phyloP scores from a whole-genome alignment of 1,284 basidiomycete genomes.

The Rugiboletus extremiorientalis region DNA sequence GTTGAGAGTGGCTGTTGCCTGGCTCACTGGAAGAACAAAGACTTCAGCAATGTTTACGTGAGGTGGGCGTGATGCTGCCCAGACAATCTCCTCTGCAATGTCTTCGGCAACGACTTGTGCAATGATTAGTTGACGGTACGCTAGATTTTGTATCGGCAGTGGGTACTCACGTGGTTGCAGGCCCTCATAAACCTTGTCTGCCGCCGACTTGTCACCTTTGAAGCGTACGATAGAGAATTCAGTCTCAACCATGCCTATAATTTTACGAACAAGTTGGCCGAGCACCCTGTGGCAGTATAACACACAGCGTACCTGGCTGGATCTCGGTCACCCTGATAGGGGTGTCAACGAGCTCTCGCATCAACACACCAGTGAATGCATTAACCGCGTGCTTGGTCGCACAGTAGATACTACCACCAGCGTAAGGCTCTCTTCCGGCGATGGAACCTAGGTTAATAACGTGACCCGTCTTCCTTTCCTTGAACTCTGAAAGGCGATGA shows the following conservation, averaged over 20 bases:
- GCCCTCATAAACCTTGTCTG: constrained; percentile 89
- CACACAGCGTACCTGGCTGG: constrained; percentile 64
- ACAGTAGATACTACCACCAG: constrained; percentile 80
- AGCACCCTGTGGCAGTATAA: background rate
- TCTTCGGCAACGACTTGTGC: constrained; percentile 72
- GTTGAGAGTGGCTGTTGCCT: constrained; percentile 63
- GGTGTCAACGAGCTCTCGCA: constrained; percentile 89
- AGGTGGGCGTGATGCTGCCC: constrained; percentile 85
- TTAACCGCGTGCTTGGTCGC: constrained; percentile 89
- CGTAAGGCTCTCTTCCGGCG: constrained; percentile 89
- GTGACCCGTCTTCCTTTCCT: constrained; percentile 83
- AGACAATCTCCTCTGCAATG: constrained; percentile 97
- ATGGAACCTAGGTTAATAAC: constrained; percentile 96
- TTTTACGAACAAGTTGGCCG: constrained; percentile 5
- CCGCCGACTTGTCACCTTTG: constrained; percentile 78
- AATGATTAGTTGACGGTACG: constrained; percentile 16
- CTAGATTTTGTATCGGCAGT: background rate
- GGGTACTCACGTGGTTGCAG: constrained; percentile 71
- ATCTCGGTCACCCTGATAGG: constrained; percentile 91
- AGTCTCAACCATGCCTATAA: constrained; percentile 83
- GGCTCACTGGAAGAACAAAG: constrained; percentile 78
- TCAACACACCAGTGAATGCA: constrained; percentile 82
- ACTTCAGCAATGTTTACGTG: constrained; percentile 87
- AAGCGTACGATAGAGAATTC: constrained; percentile 90
- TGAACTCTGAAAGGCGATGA: constrained; percentile 69